Evolutionary conservation across 2,329 filamentous ascomycete species (phyloP), one percentile per base, ranked within the genome.

Genomic region (Leptographium radiaticola): DNA sequence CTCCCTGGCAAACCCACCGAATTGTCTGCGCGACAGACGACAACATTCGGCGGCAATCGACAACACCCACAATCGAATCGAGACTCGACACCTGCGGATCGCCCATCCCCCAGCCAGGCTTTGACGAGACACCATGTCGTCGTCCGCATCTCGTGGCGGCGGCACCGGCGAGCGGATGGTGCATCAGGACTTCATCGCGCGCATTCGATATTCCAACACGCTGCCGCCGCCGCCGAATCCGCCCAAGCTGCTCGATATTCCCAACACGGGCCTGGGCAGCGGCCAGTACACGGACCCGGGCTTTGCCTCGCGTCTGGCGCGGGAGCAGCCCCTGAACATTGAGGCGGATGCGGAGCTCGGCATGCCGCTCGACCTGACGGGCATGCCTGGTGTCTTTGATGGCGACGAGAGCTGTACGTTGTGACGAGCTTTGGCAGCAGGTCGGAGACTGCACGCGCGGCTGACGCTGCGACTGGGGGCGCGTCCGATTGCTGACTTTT

Each of bases 301-400:
- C 25, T 98, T 95, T 72, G 89, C 90, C 34, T 93, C 90, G 47
- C 83, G 89, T 59, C 75, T 98, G 61, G 89, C 87, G 18, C 79
- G 91, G 64, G 89, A 95, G 64, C 93, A 97, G 72, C 87, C 91
- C 52, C 75, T 95, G 49, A 97, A 96, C 65, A 93, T 98, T 57
- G 93, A 98, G 70, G 89, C 89, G 34, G 93, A 98, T 79, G 93
- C 90, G 10, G 93, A 98, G 73, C 79, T 97, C 62, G 93, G 93
- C 55, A 97, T 98, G 93, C 89, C 90, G 56, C 82, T 98, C 65
- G 91, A 97, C 67, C 72, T 98, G 61, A 86, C 97, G 55, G 93
- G 93, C 63, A 88, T 97, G 72, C 91, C 91, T 8, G 89, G 90
- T 34, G 84, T 97, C 55, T 96, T 97, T 64, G 84, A 97, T 63